Evolutionary conservation across 257 asterid genomes (phyloP), one percentile per base, ranked within the genome.

Genomic region (Fraxinus quadrangulata): DNA sequence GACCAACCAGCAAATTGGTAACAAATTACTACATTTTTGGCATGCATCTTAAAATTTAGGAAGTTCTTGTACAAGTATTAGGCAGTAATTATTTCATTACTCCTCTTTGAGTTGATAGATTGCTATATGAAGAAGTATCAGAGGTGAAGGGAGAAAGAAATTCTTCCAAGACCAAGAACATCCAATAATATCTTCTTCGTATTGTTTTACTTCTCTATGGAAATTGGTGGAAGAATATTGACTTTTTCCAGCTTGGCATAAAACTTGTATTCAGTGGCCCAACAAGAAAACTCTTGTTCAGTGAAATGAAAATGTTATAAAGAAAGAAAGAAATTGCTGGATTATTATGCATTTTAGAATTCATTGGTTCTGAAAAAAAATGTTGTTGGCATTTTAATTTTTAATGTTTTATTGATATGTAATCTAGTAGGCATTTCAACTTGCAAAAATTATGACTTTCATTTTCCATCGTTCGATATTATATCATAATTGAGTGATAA

Each of bases 1-100:
- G 96, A 79, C 98, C 98, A 76, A 81, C 97, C 75, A 90, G 94
- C 90, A 92, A 91, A 92, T 45, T 92, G 96, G 97, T 92, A 90
- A 81, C 16, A 70, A 74, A 71, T 40, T 49, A 70, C 70, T n/a
- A n/a, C 12, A 54, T 54, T 54, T 54, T 19, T 49, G 26, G 24
- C 65, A 54, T 54, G n/a, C 65, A 17, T 54, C 24, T 19, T 54
- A 49, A 28, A 54, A 0, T 17, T 54, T 6, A 54, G 26, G 24
- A 54, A 17, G 23, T 54, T 40, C 73, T 31, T 28, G 1, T 73
- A 66, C 51, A 39, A 26, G 33, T 51, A 59, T 76, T 12, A 33
- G 19, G 14, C 67, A n/a, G 51, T 37, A 30, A 71, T 66, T 63
- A 63, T 24, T 34, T 36, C 16, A 17, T 56, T 59, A 24, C 21